Evolutionary conservation across 768 basidiomycete species (phyloP).

Genomic region (Aureoboletus auriporus): DNA sequence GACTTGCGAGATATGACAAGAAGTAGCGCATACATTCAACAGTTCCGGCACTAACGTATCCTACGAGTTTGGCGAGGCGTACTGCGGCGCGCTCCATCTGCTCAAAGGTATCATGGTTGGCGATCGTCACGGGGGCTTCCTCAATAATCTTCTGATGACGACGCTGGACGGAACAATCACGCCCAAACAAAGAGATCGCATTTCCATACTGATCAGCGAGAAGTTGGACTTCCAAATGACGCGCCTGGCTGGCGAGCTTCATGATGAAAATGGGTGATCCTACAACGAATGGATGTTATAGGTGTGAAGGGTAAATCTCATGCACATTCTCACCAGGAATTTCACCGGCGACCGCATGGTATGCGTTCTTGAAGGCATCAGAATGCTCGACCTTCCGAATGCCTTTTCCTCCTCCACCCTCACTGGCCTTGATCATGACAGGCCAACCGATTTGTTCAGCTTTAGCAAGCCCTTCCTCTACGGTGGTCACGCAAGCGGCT

Average conservation of each 20-base stretch:
- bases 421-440: slow-evolving; percentile 99
- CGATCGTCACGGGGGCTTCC: slow-evolving; percentile 98
- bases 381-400: slow-evolving; percentile 89
- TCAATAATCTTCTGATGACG: slow-evolving; percentile 99
- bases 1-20: not conserved
- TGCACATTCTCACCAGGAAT: slow-evolving; percentile 72
- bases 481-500: slow-evolving; percentile 81
- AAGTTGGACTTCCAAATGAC: slow-evolving; percentile 97
- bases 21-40: slow-evolving; percentile 71
- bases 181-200: slow-evolving; percentile 97
- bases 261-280: slow-evolving; percentile 99
- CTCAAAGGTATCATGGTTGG: slow-evolving; percentile 86
- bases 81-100: slow-evolving; percentile 99
- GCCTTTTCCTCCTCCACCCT: slow-evolving; percentile 99
- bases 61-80: slow-evolving; percentile 95
- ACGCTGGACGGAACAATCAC: slow-evolving; percentile 98
- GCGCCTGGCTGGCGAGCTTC: slow-evolving; percentile 97
- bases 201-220: slow-evolving; percentile 99
- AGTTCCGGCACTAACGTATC: slow-evolving; percentile 98
- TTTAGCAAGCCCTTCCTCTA: slow-evolving; percentile 80
- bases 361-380: slow-evolving; percentile 91
- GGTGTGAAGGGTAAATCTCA: not conserved
- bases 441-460: slow-evolving; percentile 93
- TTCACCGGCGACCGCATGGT: slow-evolving; percentile 89
- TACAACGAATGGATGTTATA: slow-evolving; percentile 20